Evolutionary conservation across 495 filamentous ascomycete genomes (phyloP).

Genomic region (Penicillium goetzii): DNA sequence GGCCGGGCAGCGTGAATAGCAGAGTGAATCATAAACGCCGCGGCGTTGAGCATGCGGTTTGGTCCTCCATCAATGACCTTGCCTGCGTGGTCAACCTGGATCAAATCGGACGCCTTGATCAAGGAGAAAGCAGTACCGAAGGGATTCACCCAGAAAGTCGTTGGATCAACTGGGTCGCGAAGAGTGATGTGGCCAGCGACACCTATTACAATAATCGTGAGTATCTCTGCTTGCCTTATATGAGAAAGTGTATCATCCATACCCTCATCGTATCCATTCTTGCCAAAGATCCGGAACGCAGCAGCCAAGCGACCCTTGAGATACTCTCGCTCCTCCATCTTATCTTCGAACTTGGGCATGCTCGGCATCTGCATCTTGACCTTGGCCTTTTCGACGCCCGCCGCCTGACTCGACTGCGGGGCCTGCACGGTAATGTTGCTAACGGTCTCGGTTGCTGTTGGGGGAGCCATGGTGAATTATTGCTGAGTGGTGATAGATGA

Average conservation of each 20-base stretch:
- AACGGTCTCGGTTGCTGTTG: conserved; percentile 35
- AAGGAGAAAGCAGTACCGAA: conserved; percentile 72
- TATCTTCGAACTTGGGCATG: conserved; percentile 61
- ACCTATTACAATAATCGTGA: conserved; percentile 28
- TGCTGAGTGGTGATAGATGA: not conserved
- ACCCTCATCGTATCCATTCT: conserved; percentile 68
- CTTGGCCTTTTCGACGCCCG: conserved; percentile 37
- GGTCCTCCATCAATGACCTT: conserved; percentile 70
- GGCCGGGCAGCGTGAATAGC: conserved; percentile 71
- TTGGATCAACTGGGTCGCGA: conserved; percentile 68
- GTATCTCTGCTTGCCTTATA: not conserved
- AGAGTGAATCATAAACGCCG: conserved; percentile 69
- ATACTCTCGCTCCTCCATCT: conserved; percentile 64
- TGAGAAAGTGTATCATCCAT: not conserved
- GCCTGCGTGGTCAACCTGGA: conserved; percentile 67
- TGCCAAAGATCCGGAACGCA: conserved; percentile 72
- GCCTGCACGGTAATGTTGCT: conserved; percentile 28
- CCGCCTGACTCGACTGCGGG: conserved; percentile 33
- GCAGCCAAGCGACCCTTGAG: conserved; percentile 67
- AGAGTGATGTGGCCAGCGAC: conserved; percentile 66
- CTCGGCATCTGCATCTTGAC: conserved; percentile 53
- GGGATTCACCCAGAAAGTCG: conserved; percentile 80
- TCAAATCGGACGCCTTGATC: conserved; percentile 72
- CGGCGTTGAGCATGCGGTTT: conserved; percentile 65
- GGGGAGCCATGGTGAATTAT: conserved; percentile 34